A percentile compares a stretch with the other conserved stretches of the same genome.
These are phyloP conservation scores for Trichoderma koningiopsis DNA, from an alignment of 2,329 filamentous ascomycete genomes.

Conservation along the genomic window DNA sequence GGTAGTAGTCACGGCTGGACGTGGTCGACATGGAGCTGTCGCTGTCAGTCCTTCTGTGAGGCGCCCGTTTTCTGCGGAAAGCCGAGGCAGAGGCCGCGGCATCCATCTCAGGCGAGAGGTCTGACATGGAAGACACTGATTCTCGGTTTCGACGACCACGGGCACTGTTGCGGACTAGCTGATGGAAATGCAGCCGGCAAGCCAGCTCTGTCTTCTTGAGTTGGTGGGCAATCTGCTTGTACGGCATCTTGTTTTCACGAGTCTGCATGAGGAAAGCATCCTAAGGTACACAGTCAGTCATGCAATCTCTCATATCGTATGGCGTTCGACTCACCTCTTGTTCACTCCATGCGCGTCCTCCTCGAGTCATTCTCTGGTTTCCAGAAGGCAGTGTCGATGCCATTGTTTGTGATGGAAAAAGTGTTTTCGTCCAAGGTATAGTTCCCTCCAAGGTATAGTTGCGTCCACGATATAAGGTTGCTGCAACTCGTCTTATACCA, in stretches of 20 bases:
- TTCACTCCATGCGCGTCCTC: conserved; percentile 81
- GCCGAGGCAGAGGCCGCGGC: conserved; percentile 56
- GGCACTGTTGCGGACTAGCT: conserved; percentile 79
- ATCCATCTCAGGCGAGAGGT: conserved; percentile 54
- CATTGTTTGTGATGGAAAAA: conserved; percentile 55
- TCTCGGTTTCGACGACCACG: conserved; percentile 79
- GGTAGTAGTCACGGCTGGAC: conserved; percentile 51
- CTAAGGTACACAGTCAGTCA: conserved; percentile 46
- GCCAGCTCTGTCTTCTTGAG: conserved; percentile 87
- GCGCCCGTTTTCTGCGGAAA: conserved; percentile 51
- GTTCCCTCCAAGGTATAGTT: not conserved
- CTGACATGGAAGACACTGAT: conserved; percentile 63
- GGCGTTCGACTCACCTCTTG: conserved; percentile 65
- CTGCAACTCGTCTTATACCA: not conserved
- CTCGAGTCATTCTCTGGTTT: conserved; percentile 57
- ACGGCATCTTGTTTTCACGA: conserved; percentile 84
- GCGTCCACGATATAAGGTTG: not conserved
- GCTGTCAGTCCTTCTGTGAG: conserved; percentile 49
- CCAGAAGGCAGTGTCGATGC: conserved; percentile 56
- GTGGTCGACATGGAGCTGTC: conserved; percentile 46
- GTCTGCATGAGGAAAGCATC: conserved; percentile 83
- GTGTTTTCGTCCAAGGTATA: conserved; percentile 30
- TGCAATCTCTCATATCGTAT: not conserved
- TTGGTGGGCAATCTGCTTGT: conserved; percentile 85
- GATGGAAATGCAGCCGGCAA: conserved; percentile 85